These are phyloP conservation scores for Carpinus viminea DNA, from an alignment of 306 rosid species.

Conservation along the genomic window DNA sequence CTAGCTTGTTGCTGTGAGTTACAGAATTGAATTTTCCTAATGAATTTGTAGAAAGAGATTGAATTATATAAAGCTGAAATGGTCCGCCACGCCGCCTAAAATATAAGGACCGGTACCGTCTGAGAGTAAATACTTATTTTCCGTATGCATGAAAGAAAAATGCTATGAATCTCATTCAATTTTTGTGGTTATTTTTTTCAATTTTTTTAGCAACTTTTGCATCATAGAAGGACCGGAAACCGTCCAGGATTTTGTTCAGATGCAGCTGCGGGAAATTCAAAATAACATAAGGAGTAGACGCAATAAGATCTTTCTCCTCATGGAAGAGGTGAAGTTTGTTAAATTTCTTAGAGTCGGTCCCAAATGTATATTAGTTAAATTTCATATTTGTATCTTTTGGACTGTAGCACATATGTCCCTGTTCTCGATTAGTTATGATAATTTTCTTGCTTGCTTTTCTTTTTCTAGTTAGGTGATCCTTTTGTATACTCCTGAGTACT, in stretches of 20 bases:
- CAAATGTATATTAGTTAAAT: background rate
- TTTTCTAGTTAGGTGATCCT: too few species aligned
- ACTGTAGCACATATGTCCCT: too few species aligned
- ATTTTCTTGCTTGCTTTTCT: too few species aligned
- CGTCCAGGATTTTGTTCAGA: conserved; percentile 87
- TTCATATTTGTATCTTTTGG: too few species aligned
- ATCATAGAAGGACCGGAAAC: conserved; percentile 98
- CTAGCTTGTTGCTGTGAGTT: background rate
- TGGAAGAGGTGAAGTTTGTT: conserved; percentile 78
- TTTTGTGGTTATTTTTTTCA: background rate
- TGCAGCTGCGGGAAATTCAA: conserved; percentile 89
- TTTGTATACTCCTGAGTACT: too few species aligned
- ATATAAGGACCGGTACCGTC: background rate
- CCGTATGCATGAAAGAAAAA: background rate
- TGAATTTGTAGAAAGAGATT: conserved; percentile 6
- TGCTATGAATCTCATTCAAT: background rate
- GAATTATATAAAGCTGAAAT: too few species aligned
- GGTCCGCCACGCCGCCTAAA: background rate
- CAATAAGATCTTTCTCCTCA: conserved; percentile 84
- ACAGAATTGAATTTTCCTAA: conserved; percentile 4
- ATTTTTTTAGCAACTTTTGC: conserved; percentile 62
- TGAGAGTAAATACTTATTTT: background rate
- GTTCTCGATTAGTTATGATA: too few species aligned
- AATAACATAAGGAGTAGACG: conserved; percentile 87
- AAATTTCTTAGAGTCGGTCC: background rate